Conservation (phyloP, 768 basidiomycete species). For the Terana coerulea region DNA sequence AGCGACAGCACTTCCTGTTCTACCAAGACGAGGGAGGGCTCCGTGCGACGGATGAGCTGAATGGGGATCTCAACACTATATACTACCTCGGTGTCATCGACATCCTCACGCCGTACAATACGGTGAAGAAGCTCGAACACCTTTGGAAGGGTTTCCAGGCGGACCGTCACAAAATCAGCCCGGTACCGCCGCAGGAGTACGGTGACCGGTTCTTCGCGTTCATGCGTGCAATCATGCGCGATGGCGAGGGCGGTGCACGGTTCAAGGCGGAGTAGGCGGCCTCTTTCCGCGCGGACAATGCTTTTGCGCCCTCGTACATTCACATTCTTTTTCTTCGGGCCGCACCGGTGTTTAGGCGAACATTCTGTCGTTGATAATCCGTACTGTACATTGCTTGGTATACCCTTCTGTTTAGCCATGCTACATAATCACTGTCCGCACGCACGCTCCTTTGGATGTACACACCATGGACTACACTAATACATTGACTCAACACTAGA, state of each 20-base stretch:
- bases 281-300: not conserved
- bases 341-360: not conserved
- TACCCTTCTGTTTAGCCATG: not conserved
- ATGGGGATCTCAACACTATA: slow-evolving; percentile 68
- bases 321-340: not conserved
- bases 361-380: not conserved
- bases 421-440: not conserved
- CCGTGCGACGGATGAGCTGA: slow-evolving; percentile 83
- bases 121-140: slow-evolving; percentile 78
- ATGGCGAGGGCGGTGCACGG: slow-evolving; percentile 60
- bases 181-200: slow-evolving; percentile 86
- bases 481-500: too few relatives aligned
- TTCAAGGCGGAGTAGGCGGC: slow-evolving; percentile 42
- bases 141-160: slow-evolving; percentile 88
- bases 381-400: slow-evolving; percentile 1
- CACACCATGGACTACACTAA: not conserved
- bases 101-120: slow-evolving; percentile 86
- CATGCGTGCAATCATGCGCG: slow-evolving; percentile 82
- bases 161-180: slow-evolving; percentile 91
- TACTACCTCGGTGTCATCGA: slow-evolving; percentile 98
- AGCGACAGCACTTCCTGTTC: slow-evolving; percentile 78
- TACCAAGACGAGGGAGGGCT: slow-evolving; percentile 97
- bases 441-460: slow-evolving; percentile 1
- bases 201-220: slow-evolving; percentile 85
- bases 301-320: not conserved